phyloP scores from a whole-genome alignment of 2,329 filamentous ascomycete species.

The Periconia sp. region DNA sequence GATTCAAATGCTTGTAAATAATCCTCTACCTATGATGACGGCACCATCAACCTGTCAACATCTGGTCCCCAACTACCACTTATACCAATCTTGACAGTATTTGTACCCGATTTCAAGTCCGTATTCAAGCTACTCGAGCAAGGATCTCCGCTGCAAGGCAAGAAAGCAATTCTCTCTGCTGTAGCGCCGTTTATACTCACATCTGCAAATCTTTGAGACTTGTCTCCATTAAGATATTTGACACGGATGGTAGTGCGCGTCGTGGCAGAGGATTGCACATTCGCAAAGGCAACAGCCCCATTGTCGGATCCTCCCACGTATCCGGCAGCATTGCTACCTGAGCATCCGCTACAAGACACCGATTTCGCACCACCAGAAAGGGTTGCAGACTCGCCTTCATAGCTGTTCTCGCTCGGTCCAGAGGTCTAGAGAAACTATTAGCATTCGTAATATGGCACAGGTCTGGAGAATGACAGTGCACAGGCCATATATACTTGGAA shows the following conservation, averaged over 20 bases:
- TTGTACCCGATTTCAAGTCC: conserved; percentile 56
- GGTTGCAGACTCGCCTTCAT: conserved; percentile 59
- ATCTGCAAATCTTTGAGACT: conserved; percentile 57
- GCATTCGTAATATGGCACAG: too few relatives aligned
- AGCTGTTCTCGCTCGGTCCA: conserved; percentile 53
- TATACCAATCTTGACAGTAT: conserved; percentile 57
- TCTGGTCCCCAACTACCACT: conserved; percentile 58
- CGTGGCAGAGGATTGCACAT: conserved; percentile 52
- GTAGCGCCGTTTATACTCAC: conserved; percentile 63
- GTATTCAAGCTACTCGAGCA: conserved; percentile 57
- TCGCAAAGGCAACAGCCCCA: conserved; percentile 58
- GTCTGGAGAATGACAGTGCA: too few relatives aligned
- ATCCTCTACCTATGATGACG: conserved; percentile 39
- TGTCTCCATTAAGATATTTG: conserved; percentile 64
- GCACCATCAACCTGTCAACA: conserved; percentile 62
- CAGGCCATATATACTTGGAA: background rate
- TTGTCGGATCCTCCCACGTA: conserved; percentile 52
- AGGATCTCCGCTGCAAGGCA: conserved; percentile 56
- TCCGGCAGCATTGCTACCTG: conserved; percentile 56
- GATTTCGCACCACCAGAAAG: conserved; percentile 54
- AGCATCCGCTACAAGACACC: conserved; percentile 60
- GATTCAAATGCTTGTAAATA: background rate
- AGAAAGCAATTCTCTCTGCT: conserved; percentile 59
- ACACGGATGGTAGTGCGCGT: conserved; percentile 61
- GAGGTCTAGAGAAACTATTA: conserved; percentile 22